Percentiles rank a stretch among this genome's conserved stretches.
Conservation (phyloP, 2,329 filamentous ascomycete genomes). For the Arachnomyces sp. region DNA sequence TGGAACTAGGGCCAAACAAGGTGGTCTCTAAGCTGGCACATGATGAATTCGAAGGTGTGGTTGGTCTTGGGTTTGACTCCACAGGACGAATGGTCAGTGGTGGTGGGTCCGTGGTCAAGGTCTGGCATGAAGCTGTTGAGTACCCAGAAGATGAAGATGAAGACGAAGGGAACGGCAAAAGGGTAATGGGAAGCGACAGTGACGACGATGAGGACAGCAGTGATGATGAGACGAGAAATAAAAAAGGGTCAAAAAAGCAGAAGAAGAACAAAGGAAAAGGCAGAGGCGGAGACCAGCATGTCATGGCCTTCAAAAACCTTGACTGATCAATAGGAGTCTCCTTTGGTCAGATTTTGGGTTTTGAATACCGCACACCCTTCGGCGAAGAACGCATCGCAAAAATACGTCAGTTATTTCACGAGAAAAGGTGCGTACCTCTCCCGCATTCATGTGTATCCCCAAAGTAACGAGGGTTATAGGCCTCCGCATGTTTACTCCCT, state of each 20-base stretch:
- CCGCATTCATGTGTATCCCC: too few species aligned
- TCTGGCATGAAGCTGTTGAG: conserved; percentile 67
- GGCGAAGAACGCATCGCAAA: too few species aligned
- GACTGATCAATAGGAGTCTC: conserved; percentile 23
- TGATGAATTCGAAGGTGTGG: conserved; percentile 80
- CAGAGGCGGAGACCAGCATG: conserved; percentile 28
- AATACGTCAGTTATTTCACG: too few species aligned
- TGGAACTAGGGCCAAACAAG: conserved; percentile 66
- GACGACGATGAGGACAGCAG: conserved; percentile 33
- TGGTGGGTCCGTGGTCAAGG: conserved; percentile 76
- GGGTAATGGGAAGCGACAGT: conserved; percentile 21
- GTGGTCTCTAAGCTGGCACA: conserved; percentile 63
- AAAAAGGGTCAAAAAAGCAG: conserved; percentile 42
- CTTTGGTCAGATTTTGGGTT: too few species aligned
- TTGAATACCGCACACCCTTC: too few species aligned
- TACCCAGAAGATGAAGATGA: conserved; percentile 38
- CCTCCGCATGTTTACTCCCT: too few species aligned
- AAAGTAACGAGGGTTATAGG: too few species aligned
- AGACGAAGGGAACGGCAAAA: conserved; percentile 37
- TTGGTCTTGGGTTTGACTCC: conserved; percentile 75
- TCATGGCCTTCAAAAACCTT: conserved; percentile 37
- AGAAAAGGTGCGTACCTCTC: too few species aligned
- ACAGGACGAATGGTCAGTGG: conserved; percentile 82
- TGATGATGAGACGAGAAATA: conserved; percentile 41
- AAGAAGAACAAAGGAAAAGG: conserved; percentile 40